Conservation (phyloP, 116 monocot genomes). For the Cymodocea nodosa region DNA sequence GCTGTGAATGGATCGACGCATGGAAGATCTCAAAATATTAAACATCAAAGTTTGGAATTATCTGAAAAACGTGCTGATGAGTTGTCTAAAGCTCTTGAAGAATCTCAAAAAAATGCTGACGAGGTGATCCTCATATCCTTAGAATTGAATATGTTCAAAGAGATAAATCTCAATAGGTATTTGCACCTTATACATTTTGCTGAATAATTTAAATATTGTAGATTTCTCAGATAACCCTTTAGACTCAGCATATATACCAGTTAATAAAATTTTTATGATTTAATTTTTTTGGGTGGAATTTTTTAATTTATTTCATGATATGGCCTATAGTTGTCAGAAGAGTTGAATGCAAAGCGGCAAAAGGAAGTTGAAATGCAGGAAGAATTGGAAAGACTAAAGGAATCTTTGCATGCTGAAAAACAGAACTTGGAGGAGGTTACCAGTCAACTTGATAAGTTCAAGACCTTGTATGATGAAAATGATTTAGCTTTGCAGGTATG, state of each 20-base stretch:
- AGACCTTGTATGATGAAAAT: constrained; percentile 57
- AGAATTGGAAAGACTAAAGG: constrained; percentile 60
- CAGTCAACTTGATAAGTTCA: constrained; percentile 44
- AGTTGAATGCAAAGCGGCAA: constrained; percentile 55
- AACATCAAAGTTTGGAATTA: constrained; percentile 36
- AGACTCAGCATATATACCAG: no score
- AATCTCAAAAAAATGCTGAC: constrained; percentile 75
- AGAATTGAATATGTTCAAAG: neutral
- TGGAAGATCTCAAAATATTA: constrained; percentile 36
- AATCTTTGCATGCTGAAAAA: constrained; percentile 56
- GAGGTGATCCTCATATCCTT: constrained; percentile 22
- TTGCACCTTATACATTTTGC: neutral
- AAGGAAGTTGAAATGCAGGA: constrained; percentile 60
- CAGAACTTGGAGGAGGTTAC: constrained; percentile 38
- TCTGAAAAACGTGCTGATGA: constrained; percentile 69
- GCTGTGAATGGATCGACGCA: constrained; percentile 38
- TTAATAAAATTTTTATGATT: no score
- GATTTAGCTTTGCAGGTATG: constrained; percentile 72
- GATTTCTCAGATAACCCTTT: no score
- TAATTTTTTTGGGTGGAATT: no score
- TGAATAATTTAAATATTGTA: no score
- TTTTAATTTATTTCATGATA: no score
- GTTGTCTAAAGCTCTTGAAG: constrained; percentile 65
- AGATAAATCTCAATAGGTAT: neutral
- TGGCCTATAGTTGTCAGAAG: constrained; percentile 53